phyloP scores from a whole-genome alignment of 306 rosid species.

The Aeschynomene evenia region DNA sequence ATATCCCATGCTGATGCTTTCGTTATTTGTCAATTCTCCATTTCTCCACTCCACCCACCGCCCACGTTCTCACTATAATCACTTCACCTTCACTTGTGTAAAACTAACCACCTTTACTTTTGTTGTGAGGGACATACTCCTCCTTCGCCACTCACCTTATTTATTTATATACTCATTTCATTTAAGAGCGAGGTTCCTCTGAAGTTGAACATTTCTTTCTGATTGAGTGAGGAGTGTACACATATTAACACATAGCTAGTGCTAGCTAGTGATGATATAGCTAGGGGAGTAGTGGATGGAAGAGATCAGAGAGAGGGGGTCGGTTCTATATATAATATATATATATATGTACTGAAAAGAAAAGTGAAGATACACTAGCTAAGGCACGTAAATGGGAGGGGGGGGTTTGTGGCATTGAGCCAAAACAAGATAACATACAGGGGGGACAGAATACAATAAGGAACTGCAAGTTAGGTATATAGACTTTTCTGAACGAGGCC shows the following conservation, averaged over 20 bases:
- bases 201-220: no score
- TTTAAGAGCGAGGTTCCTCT: no score
- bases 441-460: neutral
- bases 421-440: neutral
- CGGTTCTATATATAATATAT: no score
- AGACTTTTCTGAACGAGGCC: slow-evolving; percentile 37
- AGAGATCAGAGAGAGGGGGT: neutral
- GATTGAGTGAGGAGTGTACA: no score
- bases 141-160: no score
- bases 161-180: no score
- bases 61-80: slow-evolving; percentile 22
- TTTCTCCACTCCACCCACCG: slow-evolving; percentile 7
- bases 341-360: neutral
- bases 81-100: neutral
- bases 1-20: no score
- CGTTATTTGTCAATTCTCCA: slow-evolving; percentile 27
- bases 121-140: no score
- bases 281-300: neutral
- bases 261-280: no score
- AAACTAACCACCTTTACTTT: no score
- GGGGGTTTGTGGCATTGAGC: slow-evolving; percentile 15
- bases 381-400: neutral
- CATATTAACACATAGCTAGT: no score
- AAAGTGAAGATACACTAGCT: neutral
- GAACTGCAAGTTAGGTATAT: slow-evolving; percentile 30